Evolutionary conservation across 108 stramenopile genomes (phyloP).

Genomic region (Phaeodactylum tricornutum): DNA sequence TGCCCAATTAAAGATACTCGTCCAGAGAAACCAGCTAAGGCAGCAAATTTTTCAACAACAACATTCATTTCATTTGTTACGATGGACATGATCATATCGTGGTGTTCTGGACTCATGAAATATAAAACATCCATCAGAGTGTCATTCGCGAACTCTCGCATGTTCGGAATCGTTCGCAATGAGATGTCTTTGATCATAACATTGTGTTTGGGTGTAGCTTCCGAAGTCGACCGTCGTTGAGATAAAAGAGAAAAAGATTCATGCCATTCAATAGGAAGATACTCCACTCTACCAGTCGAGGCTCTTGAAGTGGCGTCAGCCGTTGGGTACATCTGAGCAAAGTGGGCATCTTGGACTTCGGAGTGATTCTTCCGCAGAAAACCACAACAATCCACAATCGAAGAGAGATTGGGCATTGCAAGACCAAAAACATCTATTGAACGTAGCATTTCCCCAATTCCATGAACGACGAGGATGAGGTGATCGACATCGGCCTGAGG

Average conservation of each 20-base stretch:
- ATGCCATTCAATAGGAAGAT: slow-evolving; percentile 76
- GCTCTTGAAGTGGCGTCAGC: background rate
- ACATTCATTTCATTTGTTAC: slow-evolving; percentile 48
- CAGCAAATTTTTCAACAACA: slow-evolving; percentile 39
- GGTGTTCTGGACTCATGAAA: slow-evolving; percentile 57
- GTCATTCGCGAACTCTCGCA: slow-evolving; percentile 69
- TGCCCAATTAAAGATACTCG: slow-evolving; percentile 47
- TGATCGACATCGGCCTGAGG: slow-evolving; percentile 37
- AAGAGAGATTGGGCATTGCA: slow-evolving; percentile 35
- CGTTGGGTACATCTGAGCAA: slow-evolving; percentile 13
- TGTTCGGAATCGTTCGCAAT: slow-evolving; percentile 52
- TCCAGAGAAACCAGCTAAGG: slow-evolving; percentile 33
- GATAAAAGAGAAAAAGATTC: slow-evolving; percentile 51
- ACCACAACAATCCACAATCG: slow-evolving; percentile 56
- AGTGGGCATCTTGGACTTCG: slow-evolving; percentile 21
- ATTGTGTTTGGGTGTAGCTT: slow-evolving; percentile 2
- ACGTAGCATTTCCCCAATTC: slow-evolving; percentile 66
- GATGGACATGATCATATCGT: slow-evolving; percentile 58
- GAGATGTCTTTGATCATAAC: slow-evolving; percentile 53
- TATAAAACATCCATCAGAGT: slow-evolving; percentile 68
- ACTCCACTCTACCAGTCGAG: slow-evolving; percentile 40
- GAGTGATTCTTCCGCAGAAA: slow-evolving; percentile 54
- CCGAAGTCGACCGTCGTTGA: slow-evolving; percentile 11
- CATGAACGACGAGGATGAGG: slow-evolving; percentile 67
- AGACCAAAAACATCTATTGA: slow-evolving; percentile 49